Evolutionary conservation across 371 early-diverging fungal species (phyloP), one percentile per base, ranked within the genome.

Genomic region (Apophysomyces elegans): DNA sequence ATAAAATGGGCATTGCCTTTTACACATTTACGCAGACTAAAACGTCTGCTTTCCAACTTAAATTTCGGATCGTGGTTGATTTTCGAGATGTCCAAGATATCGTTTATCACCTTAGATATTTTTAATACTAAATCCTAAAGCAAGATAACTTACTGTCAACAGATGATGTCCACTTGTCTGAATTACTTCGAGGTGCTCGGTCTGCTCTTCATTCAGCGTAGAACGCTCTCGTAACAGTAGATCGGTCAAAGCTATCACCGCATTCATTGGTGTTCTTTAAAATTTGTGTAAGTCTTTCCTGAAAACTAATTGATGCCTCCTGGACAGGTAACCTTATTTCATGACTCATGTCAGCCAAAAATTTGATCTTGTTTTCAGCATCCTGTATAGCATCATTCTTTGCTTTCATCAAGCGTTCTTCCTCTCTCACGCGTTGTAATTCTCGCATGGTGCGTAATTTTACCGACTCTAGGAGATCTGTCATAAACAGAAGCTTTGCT

Each of bases 21-120:
- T 50, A 86, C 60, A 59, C 87, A 86, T 70, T 85, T 86, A 60
- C 83, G 79, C 47, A 86, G 57, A 65, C 84, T 85, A 64, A 86
- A 75, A 37, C 82, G 75, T 41, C 87, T 76, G 44, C 70, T 75
- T 56, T 86, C 87, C 18, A 86, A 68, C 67, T 84, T 74, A 56
- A 86, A 85, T 38, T 84, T 85, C 9, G 85, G 85, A 66, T 86
- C 85, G 56, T 86, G 87, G 57, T 86, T 85, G 47, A 86, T 78
- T 59, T 85, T 81, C 7, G 87, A 85, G 54, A 86, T 83, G 63
- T 86, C 85, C 58, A 86, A 58, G 56, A 86, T 85, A 56, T 86
- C 87, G 58, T 86, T 86, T 46, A 86, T 85, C 35, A 86, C 83
- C 86, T 86, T 16, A 50, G 21, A 21, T 16, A 21, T 50, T 21